Conservation (phyloP, 2,329 filamentous ascomycete species). For the Colletotrichum destructivum region DNA sequence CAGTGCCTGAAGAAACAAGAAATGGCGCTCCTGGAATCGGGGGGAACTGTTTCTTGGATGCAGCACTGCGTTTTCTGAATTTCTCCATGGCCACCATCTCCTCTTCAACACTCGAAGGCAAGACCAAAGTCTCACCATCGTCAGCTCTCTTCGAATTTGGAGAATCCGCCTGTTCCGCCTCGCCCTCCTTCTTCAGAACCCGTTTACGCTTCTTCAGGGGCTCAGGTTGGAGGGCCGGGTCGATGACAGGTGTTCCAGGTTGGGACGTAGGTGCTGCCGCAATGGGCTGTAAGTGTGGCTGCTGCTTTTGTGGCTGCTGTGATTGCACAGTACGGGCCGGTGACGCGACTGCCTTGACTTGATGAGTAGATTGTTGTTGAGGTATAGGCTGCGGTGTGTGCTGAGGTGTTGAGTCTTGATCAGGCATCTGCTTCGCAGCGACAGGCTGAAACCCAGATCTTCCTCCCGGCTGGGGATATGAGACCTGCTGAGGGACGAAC, state of each 20-base stretch:
- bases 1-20: slow-evolving; percentile 55
- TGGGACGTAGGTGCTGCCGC: slow-evolving; percentile 42
- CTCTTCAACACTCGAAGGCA: slow-evolving; percentile 42
- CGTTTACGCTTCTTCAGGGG: slow-evolving; percentile 59
- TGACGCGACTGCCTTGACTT: slow-evolving; percentile 25
- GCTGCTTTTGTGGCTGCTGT: slow-evolving; percentile 26
- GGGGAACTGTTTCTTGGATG: slow-evolving; percentile 56
- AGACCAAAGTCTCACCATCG: slow-evolving; percentile 51
- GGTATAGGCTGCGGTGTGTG: slow-evolving; percentile 13
- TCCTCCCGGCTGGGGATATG: slow-evolving; percentile 28
- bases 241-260: slow-evolving; percentile 36
- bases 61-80: slow-evolving; percentile 56
- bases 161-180: slow-evolving; percentile 51
- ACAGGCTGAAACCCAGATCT: slow-evolving; percentile 35
- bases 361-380: slow-evolving; percentile 45
- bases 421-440: slow-evolving; percentile 27
- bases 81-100: slow-evolving; percentile 52
- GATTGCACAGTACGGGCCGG: slow-evolving; percentile 24
- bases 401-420: slow-evolving; percentile 25
- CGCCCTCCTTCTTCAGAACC: slow-evolving; percentile 46
- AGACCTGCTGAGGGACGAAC: slow-evolving; percentile 39
- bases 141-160: slow-evolving; percentile 52
- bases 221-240: slow-evolving; percentile 44
- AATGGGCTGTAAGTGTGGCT: slow-evolving; percentile 15
- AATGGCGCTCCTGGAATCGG: slow-evolving; percentile 57